A percentile compares a stretch with the other conserved stretches of the same genome.
Conservation (phyloP, 176 grass and related monocot genomes). For the Canna indica region DNA sequence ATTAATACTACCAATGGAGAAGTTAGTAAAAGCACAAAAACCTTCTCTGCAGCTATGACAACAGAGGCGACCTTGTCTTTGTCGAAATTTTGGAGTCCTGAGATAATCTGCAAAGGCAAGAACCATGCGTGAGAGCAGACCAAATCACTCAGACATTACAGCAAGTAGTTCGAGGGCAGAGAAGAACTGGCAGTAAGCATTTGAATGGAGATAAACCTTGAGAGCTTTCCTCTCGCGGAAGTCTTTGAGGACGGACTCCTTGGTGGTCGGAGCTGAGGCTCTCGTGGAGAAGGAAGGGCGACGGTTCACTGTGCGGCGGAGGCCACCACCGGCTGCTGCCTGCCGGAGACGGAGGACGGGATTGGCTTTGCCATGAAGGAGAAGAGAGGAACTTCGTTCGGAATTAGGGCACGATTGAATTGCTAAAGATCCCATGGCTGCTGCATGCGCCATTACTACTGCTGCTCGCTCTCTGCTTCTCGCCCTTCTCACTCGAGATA, state of each 20-base stretch:
- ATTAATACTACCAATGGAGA: too few relatives aligned
- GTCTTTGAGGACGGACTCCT: slow-evolving; percentile 47
- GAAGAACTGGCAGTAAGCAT: not conserved
- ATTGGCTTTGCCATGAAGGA: not conserved
- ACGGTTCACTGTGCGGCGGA: not conserved
- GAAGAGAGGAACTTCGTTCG: not conserved
- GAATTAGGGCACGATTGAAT: not conserved
- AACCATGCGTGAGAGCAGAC: not conserved
- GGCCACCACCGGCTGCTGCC: not conserved
- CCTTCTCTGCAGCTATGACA: slow-evolving; percentile 89
- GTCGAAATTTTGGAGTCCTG: slow-evolving; percentile 80
- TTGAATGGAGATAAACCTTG: slow-evolving; percentile 41
- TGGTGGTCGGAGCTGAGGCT: slow-evolving; percentile 39
- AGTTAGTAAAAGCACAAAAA: slow-evolving; percentile 9
- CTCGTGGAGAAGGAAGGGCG: slow-evolving; percentile 38
- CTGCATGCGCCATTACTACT: slow-evolving; percentile 7
- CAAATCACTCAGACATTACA: not conserved
- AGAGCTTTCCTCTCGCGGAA: slow-evolving; percentile 62
- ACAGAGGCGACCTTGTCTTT: slow-evolving; percentile 66
- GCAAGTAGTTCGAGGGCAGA: not conserved
- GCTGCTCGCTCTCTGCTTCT: not conserved
- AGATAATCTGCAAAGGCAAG: slow-evolving; percentile 63
- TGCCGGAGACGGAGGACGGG: slow-evolving; percentile 22
- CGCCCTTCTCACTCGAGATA: not conserved
- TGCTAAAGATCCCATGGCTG: not conserved